Evolutionary conservation across 768 basidiomycete genomes (phyloP), one percentile per base, ranked within the genome.

Genomic region (Porphyrellus cyaneotinctus): DNA sequence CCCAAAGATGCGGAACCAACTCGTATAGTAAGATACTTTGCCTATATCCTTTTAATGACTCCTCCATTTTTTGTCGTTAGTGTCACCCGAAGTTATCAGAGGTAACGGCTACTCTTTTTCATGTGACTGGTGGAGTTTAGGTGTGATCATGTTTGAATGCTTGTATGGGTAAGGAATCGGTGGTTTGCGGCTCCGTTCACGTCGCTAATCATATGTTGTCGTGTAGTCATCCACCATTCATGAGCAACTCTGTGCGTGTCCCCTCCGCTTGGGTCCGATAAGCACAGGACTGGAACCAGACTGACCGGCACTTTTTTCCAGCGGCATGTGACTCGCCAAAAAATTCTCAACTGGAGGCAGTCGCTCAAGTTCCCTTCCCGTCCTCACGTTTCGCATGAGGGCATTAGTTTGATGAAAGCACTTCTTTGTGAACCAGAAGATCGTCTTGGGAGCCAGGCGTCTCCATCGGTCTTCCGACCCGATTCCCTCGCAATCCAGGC

Each of bases 111-210:
- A 98, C 71, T 84, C 87, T 35, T 95, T 90, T 72, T 89, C 87
- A 32, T 95, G 93, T 67, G 95, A 98, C 66, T 98, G 94, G 94
- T 99, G 95, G 95, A 92, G 89, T 72, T 80, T 97, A 42, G 95
- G 94, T 13, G 88, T 97, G 49, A 97, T 99, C 68, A 90, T 93
- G 85, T 97, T 87, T 64, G 94, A 97, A 70, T 93, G 91, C 67
- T 75, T 97, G 68, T 95, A 93, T 63, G 91, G 89, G 88, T 91
- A 68, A 58, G 84, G 76, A 45, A 53, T 66, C 58, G 49, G 62
- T 60, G 18, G 47, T 58, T 68, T 49, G 56, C 53, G 64, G 59
- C 36, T 64, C 66, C 62, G 62, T 58, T 49, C 51, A 50, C 51
- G 49, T 57, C 55, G 58, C 54, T 64, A 64, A 69, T 36, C 60